A percentile compares a stretch with the other conserved stretches of the same genome.
Evolutionary conservation across 768 basidiomycete species (phyloP).

Genomic region (Mycena amicta): DNA sequence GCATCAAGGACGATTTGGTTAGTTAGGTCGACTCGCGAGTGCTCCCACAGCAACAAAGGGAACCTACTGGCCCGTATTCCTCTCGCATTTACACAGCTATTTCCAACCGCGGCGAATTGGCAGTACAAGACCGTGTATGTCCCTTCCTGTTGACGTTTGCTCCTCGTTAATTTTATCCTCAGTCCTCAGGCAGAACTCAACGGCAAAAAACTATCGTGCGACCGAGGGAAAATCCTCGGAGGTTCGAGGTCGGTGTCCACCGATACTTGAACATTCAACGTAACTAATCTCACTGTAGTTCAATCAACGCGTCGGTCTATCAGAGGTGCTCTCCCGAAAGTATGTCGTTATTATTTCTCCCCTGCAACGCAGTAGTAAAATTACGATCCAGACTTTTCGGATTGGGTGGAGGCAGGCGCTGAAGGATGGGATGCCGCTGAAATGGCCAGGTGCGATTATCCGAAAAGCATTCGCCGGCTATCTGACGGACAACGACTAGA

Average conservation of each 20-base stretch:
- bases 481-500: no score
- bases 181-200: constrained; percentile 10
- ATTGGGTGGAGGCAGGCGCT: constrained; percentile 24
- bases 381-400: constrained; percentile 19
- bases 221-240: constrained; percentile 20
- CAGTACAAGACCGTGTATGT: constrained; percentile 19
- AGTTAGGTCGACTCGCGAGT: no score
- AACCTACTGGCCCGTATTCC: constrained; percentile 17
- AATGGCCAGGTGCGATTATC: no score
- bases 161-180: background rate
- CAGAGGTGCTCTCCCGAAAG: constrained; percentile 22
- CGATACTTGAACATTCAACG: background rate
- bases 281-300: constrained; percentile 3
- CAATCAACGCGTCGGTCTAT: constrained; percentile 22
- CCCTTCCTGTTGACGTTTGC: background rate
- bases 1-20: no score
- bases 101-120: constrained; percentile 19
- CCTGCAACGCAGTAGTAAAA: background rate
- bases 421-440: constrained; percentile 20
- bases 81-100: constrained; percentile 15
- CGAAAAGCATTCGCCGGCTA: no score
- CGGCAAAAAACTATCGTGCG: background rate
- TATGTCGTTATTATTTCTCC: background rate
- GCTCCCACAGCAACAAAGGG: constrained; percentile 17
- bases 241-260: constrained; percentile 4